phyloP scores from a whole-genome alignment of 257 asterid genomes.

The Ligustrum vulgare region DNA sequence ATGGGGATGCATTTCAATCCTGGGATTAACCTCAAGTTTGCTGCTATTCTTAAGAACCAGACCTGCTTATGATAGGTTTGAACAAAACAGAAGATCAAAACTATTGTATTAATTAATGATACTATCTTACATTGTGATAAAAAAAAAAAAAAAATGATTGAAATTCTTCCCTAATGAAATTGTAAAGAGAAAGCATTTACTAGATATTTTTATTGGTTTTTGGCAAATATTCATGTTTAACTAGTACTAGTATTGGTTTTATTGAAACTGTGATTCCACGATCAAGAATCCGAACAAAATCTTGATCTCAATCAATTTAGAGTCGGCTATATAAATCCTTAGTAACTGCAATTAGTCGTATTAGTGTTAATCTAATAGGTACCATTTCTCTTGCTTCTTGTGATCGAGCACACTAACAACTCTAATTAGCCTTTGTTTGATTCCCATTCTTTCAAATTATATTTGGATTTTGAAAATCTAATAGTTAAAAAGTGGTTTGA shows the following conservation, averaged over 20 bases:
- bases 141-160: background rate
- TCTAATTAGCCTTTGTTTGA: too few relatives aligned
- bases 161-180: too few relatives aligned
- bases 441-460: too few relatives aligned
- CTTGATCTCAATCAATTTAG: background rate
- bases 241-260: too few relatives aligned
- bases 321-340: background rate
- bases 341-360: background rate
- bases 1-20: conserved; percentile 81
- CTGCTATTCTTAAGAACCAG: conserved; percentile 66
- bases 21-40: conserved; percentile 65
- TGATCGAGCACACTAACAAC: too few relatives aligned
- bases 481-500: too few relatives aligned
- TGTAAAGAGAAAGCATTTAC: background rate
- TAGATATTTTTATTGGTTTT: too few relatives aligned
- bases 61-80: conserved; percentile 58
- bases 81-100: conserved; percentile 36
- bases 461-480: too few relatives aligned
- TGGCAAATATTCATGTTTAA: too few relatives aligned
- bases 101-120: conserved; percentile 19
- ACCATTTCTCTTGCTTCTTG: too few relatives aligned
- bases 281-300: background rate
- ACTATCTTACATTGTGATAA: background rate
- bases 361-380: too few relatives aligned
- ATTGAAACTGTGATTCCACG: too few relatives aligned